A percentile compares a stretch with the other conserved stretches of the same genome.
Evolutionary conservation across 768 basidiomycete species (phyloP).

Genomic region (Leucosporidium yakuticum): DNA sequence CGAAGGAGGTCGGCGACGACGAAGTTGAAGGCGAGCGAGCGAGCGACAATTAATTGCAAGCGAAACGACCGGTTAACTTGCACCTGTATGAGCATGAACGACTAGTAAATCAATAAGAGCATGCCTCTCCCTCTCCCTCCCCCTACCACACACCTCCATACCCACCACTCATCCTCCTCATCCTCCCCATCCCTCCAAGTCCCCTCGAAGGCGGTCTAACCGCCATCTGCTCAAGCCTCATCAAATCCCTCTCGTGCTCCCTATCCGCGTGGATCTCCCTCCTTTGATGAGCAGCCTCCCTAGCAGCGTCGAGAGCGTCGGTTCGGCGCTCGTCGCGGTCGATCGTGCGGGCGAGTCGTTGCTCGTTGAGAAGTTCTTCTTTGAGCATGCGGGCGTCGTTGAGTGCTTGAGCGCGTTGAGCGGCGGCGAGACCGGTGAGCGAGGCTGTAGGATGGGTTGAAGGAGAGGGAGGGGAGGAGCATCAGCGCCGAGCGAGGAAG

Average conservation of each 20-base stretch:
- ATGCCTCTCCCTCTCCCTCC: too few relatives aligned
- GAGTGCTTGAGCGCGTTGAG: slow-evolving; percentile 9
- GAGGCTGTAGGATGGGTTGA: slow-evolving; percentile 2
- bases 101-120: too few relatives aligned
- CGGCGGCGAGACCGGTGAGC: slow-evolving; percentile 8
- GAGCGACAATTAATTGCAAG: too few relatives aligned
- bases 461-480: neutral
- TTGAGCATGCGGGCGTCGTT: slow-evolving; percentile 18
- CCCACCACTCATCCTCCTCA: neutral
- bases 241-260: neutral
- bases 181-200: neutral
- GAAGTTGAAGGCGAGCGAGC: too few relatives aligned
- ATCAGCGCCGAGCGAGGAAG: neutral
- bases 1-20: too few relatives aligned
- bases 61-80: too few relatives aligned
- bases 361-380: neutral
- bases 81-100: too few relatives aligned
- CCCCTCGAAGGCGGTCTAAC: neutral
- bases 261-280: slow-evolving; percentile 6
- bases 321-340: slow-evolving; percentile 3
- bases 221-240: neutral
- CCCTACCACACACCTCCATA: neutral
- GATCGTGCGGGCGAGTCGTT: slow-evolving; percentile 1
- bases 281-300: neutral
- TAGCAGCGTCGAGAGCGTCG: slow-evolving; percentile 7